These are phyloP conservation scores for Trichomonas vaginalis DNA, from an alignment of 208 protist genomes.

Conservation along the genomic window DNA sequence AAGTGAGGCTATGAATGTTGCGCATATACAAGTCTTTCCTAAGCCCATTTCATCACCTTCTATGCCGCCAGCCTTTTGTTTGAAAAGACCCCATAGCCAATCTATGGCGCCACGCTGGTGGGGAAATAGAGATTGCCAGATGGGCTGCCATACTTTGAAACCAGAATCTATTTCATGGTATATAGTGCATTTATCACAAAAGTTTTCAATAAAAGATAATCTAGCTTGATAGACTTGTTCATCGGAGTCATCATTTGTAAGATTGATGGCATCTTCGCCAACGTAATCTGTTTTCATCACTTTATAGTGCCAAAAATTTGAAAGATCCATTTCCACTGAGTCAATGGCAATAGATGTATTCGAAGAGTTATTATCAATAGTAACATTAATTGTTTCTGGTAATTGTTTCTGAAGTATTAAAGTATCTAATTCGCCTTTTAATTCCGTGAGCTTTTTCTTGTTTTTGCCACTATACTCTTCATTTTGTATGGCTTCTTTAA, in stretches of 20 bases:
- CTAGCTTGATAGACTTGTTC: not conserved
- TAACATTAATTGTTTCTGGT: not conserved
- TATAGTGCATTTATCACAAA: not conserved
- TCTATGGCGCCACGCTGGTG: constrained; percentile 60
- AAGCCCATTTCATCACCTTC: constrained; percentile 48
- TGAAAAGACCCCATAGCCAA: constrained; percentile 79
- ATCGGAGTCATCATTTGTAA: constrained; percentile 6
- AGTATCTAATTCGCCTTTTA: not conserved
- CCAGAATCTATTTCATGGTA: not conserved
- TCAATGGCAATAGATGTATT: not conserved
- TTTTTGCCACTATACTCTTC: not conserved
- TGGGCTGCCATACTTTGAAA: constrained; percentile 28
- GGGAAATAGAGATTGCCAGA: constrained; percentile 37
- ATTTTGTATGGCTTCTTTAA: not conserved
- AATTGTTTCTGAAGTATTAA: not conserved
- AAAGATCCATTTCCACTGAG: not conserved
- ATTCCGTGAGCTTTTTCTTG: not conserved
- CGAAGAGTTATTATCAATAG: not conserved
- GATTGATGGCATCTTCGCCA: constrained; percentile 1
- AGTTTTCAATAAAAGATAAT: not conserved
- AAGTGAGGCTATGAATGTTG: constrained; percentile 63
- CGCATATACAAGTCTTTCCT: constrained; percentile 75
- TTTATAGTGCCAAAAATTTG: constrained; percentile 10
- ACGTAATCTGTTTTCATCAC: not conserved
- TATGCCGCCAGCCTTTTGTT: constrained; percentile 58